Conservation (phyloP, 2,329 filamentous ascomycete species). For the Xylariaceae sp. region DNA sequence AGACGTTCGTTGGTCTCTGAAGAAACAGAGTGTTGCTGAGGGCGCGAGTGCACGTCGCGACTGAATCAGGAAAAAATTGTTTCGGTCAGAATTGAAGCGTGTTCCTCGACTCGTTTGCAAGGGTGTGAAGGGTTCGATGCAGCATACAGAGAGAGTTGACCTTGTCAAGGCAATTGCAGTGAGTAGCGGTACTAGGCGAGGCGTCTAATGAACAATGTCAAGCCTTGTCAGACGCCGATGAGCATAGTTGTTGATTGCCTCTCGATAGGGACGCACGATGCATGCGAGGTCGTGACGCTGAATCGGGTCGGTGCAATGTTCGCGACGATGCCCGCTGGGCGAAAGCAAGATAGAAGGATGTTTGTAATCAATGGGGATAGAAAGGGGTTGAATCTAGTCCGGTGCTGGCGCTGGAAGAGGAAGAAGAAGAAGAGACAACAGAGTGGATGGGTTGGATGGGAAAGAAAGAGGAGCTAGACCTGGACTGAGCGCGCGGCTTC, state of each 20-base stretch:
- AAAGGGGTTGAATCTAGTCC: conserved; percentile 15
- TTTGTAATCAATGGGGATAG: conserved; percentile 11
- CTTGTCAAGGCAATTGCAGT: conserved; percentile 18
- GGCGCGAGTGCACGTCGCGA: conserved; percentile 9
- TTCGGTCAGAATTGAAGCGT: neutral
- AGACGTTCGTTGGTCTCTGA: neutral
- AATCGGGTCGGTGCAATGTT: conserved; percentile 1
- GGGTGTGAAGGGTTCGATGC: neutral
- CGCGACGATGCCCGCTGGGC: neutral
- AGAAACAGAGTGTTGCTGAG: neutral
- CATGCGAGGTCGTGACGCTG: conserved; percentile 7
- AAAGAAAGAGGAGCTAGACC: conserved; percentile 20
- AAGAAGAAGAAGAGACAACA: conserved; percentile 25
- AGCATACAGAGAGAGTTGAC: neutral
- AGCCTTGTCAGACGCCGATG: conserved; percentile 27
- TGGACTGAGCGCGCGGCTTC: conserved; percentile 11
- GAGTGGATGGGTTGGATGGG: conserved; percentile 18
- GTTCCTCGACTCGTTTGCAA: neutral
- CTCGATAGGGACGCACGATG: conserved; percentile 9
- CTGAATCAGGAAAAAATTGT: conserved; percentile 5
- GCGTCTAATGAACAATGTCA: conserved; percentile 20
- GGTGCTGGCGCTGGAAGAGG: conserved; percentile 15
- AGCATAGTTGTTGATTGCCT: conserved; percentile 22
- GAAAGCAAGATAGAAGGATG: conserved; percentile 7
- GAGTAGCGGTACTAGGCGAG: conserved; percentile 21